A percentile compares a stretch with the other conserved stretches of the same genome.
Conservation (phyloP, 2,329 filamentous ascomycete genomes). For the Periconia sp. region DNA sequence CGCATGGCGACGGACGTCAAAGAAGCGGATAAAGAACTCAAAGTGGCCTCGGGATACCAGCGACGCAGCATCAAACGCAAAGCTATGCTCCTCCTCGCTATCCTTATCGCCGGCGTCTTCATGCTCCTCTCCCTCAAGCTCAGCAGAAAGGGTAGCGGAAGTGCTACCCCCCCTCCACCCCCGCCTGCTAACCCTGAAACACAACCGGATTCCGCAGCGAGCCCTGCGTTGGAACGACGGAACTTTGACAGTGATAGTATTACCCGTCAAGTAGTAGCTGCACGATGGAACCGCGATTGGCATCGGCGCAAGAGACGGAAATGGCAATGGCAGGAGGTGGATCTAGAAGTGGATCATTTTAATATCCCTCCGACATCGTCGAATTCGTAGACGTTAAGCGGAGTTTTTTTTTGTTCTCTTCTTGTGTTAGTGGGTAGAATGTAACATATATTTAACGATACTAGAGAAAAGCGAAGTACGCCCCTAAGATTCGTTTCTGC, state of each 20-base stretch:
- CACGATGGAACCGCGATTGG: constrained; percentile 31
- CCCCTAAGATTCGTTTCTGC: too few species aligned
- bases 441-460: too few species aligned
- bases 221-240: constrained; percentile 5
- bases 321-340: constrained; percentile 29
- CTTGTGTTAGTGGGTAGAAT: too few species aligned
- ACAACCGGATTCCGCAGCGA: constrained; percentile 17
- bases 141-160: constrained; percentile 53
- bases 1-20: constrained; percentile 93
- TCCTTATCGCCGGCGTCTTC: constrained; percentile 84
- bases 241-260: background rate
- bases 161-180: constrained; percentile 12
- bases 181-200: constrained; percentile 12
- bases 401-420: too few species aligned
- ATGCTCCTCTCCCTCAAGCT: constrained; percentile 80
- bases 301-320: constrained; percentile 38
- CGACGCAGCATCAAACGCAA: constrained; percentile 86
- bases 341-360: background rate
- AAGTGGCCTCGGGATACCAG: constrained; percentile 85
- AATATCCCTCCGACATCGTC: too few species aligned
- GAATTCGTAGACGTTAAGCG: too few species aligned
- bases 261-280: constrained; percentile 9
- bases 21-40: constrained; percentile 87
- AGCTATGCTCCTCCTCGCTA: constrained; percentile 82
- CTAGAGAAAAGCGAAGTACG: too few species aligned